Percentiles rank a stretch among this genome's conserved stretches.
phyloP scores from a whole-genome alignment of 495 filamentous ascomycete genomes.

The Penicillium dipodomyicola region DNA sequence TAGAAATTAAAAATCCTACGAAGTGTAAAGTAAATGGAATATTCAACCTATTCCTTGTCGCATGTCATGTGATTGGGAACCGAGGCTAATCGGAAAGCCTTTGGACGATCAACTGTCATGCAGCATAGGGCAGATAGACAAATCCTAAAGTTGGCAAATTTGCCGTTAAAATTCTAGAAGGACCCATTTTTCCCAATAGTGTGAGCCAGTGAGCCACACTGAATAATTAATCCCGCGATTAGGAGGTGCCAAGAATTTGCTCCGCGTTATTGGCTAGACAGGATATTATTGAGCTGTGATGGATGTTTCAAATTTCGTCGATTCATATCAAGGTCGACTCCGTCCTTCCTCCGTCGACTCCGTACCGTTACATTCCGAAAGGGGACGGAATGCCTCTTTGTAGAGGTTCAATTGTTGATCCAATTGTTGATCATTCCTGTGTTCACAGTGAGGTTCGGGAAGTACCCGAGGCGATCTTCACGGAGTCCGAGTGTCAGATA shows the following conservation, averaged over 20 bases:
- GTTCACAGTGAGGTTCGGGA: background rate
- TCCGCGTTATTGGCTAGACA: background rate
- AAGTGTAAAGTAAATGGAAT: too few relatives aligned
- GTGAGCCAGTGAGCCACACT: background rate
- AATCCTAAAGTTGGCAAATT: background rate
- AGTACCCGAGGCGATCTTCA: background rate
- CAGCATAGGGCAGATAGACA: too few relatives aligned
- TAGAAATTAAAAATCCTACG: too few relatives aligned
- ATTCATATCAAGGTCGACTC: background rate
- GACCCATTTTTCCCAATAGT: slow-evolving; percentile 1
- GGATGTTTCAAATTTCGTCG: background rate
- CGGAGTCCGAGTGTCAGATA: background rate
- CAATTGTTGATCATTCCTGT: background rate
- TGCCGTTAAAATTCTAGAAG: background rate
- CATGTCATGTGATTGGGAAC: too few relatives aligned
- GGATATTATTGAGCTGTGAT: background rate
- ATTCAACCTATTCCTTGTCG: too few relatives aligned
- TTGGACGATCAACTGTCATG: too few relatives aligned
- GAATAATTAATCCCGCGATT: background rate
- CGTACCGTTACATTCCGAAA: background rate
- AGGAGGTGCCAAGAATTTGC: background rate
- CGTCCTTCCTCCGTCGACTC: too few relatives aligned
- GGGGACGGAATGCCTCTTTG: background rate
- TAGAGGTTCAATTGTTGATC: background rate
- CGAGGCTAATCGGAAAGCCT: too few relatives aligned